These are phyloP conservation scores for Xylaria cubensis DNA, from an alignment of 495 filamentous ascomycete species.

Conservation along the genomic window DNA sequence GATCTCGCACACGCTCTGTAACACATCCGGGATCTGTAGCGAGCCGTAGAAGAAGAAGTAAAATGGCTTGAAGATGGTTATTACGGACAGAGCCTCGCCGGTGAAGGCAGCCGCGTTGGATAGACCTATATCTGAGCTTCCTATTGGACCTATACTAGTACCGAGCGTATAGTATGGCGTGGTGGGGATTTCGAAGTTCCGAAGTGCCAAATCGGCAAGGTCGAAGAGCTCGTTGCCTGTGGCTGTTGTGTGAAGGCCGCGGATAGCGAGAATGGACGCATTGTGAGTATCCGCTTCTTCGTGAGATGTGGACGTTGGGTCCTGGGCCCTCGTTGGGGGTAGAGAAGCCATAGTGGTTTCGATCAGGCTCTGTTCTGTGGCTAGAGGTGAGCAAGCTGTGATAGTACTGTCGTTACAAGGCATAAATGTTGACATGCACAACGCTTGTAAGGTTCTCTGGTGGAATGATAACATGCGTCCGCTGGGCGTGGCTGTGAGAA, in stretches of 20 bases:
- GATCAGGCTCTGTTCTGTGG: neutral
- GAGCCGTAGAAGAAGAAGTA: slow-evolving; percentile 43
- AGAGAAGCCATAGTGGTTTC: neutral
- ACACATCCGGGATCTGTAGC: slow-evolving; percentile 26
- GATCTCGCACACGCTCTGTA: slow-evolving; percentile 1
- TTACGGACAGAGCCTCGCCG: neutral
- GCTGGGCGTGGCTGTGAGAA: neutral
- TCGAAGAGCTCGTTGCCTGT: neutral
- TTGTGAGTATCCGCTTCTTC: slow-evolving; percentile 8
- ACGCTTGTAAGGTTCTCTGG: neutral
- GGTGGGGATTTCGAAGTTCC: neutral
- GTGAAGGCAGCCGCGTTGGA: neutral
- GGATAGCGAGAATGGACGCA: slow-evolving; percentile 3
- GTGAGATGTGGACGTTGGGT: neutral
- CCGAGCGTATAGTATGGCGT: neutral
- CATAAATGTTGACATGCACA: neutral
- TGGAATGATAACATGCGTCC: neutral
- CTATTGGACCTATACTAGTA: neutral
- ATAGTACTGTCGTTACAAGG: neutral
- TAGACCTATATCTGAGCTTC: too few relatives aligned
- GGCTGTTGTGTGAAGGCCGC: slow-evolving; percentile 18
- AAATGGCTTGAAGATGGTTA: slow-evolving; percentile 32
- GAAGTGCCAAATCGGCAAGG: slow-evolving; percentile 1
- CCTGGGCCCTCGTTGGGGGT: neutral
- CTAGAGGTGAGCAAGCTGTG: neutral